Evolutionary conservation across 495 filamentous ascomycete species (phyloP).

Genomic region (Echria macrotheca): DNA sequence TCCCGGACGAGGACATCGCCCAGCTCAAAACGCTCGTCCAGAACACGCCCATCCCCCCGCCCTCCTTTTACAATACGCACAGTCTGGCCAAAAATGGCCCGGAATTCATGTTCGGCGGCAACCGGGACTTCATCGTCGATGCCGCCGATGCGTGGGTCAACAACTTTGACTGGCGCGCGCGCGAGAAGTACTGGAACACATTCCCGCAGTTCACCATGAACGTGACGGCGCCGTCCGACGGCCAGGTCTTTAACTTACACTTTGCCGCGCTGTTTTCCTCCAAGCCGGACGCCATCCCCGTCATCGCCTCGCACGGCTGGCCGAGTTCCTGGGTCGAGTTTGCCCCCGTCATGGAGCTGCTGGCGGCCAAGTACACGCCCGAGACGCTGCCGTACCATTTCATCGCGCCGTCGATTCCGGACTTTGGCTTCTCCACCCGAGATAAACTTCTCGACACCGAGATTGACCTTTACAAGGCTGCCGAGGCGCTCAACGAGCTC

Average conservation of each 20-base stretch:
- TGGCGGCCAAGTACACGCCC: slow-evolving; percentile 48
- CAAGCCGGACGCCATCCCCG: slow-evolving; percentile 53
- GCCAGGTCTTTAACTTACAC: slow-evolving; percentile 45
- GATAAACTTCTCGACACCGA: slow-evolving; percentile 43
- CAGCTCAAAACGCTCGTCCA: slow-evolving; percentile 8
- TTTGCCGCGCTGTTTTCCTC: slow-evolving; percentile 59
- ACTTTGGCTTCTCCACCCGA: slow-evolving; percentile 54
- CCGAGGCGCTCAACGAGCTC: slow-evolving; percentile 49
- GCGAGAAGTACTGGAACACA: slow-evolving; percentile 54
- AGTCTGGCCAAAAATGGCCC: slow-evolving; percentile 9
- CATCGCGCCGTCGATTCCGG: slow-evolving; percentile 60
- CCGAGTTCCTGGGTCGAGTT: slow-evolving; percentile 55
- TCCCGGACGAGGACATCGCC: slow-evolving; percentile 9
- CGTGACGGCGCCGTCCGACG: slow-evolving; percentile 39
- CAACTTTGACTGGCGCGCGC: slow-evolving; percentile 44
- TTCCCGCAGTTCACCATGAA: slow-evolving; percentile 56
- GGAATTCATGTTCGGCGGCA: slow-evolving; percentile 54
- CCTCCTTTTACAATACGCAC: slow-evolving; percentile 18
- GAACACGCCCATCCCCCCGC: slow-evolving; percentile 2
- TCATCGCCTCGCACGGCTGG: slow-evolving; percentile 46
- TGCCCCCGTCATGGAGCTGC: slow-evolving; percentile 32
- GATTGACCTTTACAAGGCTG: slow-evolving; percentile 36
- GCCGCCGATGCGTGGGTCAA: slow-evolving; percentile 50
- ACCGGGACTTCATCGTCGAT: slow-evolving; percentile 49
- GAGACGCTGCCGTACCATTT: slow-evolving; percentile 58